Evolutionary conservation across 2,329 filamentous ascomycete genomes (phyloP).

Genomic region (Paracoccidioides lutzii): DNA sequence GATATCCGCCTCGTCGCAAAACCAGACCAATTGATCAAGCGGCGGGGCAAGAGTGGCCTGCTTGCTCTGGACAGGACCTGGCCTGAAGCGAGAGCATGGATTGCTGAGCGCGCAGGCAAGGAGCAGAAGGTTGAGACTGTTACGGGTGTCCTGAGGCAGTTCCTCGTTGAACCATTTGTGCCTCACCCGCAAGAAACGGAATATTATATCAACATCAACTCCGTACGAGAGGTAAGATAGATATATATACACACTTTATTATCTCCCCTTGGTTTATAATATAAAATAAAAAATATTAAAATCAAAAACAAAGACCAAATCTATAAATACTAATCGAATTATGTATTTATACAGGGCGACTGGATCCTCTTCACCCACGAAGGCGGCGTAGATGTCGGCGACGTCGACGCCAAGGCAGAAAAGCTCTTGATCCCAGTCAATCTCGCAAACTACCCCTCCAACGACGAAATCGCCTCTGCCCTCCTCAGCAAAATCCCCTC

Average conservation of each 20-base stretch:
- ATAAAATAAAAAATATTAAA: background rate
- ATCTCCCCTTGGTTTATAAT: background rate
- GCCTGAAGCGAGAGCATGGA: slow-evolving; percentile 86
- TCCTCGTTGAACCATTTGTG: slow-evolving; percentile 96
- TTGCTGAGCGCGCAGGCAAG: slow-evolving; percentile 85
- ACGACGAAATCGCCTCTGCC: slow-evolving; percentile 74
- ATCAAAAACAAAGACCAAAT: background rate
- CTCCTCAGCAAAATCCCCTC: slow-evolving; percentile 88
- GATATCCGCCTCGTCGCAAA: slow-evolving; percentile 94
- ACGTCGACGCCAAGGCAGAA: slow-evolving; percentile 97
- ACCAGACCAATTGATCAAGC: slow-evolving; percentile 99
- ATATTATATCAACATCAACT: slow-evolving; percentile 99
- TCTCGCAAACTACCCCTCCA: slow-evolving; percentile 85
- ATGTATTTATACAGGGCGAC: slow-evolving; percentile 55
- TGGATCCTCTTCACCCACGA: slow-evolving; percentile 99
- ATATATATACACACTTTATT: background rate
- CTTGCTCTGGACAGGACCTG: slow-evolving; percentile 95
- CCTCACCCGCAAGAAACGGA: slow-evolving; percentile 91
- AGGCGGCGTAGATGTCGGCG: slow-evolving; percentile 97
- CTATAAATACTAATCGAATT: slow-evolving; percentile 7
- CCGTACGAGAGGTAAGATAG: slow-evolving; percentile 86
- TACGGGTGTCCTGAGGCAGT: slow-evolving; percentile 77
- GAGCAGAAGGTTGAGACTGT: slow-evolving; percentile 84
- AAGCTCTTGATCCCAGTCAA: slow-evolving; percentile 97
- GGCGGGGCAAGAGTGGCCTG: slow-evolving; percentile 96